Evolutionary conservation across 331 rosid species (phyloP).

Genomic region (Cydonia oblonga): DNA sequence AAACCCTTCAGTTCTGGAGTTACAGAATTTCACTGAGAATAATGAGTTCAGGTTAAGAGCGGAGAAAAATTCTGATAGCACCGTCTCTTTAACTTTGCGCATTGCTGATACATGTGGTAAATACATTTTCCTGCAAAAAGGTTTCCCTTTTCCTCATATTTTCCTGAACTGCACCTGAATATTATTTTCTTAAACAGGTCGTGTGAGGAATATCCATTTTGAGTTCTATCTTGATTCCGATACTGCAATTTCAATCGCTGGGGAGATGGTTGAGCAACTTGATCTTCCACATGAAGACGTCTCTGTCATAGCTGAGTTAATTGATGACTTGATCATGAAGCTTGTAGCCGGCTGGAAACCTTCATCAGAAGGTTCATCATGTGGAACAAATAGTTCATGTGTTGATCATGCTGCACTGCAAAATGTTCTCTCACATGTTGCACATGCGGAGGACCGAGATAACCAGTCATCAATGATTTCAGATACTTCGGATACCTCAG

Average conservation of each 20-base stretch:
- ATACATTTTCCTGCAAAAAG: constrained; percentile 4
- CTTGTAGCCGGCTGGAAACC: constrained; percentile 51
- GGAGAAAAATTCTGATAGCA: constrained; percentile 34
- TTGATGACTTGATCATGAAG: constrained; percentile 43
- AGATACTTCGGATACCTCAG: constrained; percentile 29
- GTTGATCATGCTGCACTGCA: constrained; percentile 14
- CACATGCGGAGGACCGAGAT: constrained; percentile 32
- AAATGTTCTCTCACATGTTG: constrained; percentile 9
- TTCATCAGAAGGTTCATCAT: constrained; percentile 19
- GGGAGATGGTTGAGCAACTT: constrained; percentile 88
- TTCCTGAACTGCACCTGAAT: not conserved
- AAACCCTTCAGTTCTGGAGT: constrained; percentile 27
- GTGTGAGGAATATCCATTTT: constrained; percentile 64
- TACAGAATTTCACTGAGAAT: constrained; percentile 28
- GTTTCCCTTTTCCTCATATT: not conserved
- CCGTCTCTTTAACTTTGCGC: constrained; percentile 42
- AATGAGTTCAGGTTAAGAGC: constrained; percentile 57
- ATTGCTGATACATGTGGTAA: constrained; percentile 56
- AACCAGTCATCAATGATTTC: constrained; percentile 36
- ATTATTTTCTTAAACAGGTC: constrained; percentile 36
- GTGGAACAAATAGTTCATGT: constrained; percentile 22
- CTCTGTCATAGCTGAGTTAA: constrained; percentile 49
- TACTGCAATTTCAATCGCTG: constrained; percentile 64
- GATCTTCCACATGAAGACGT: constrained; percentile 49
- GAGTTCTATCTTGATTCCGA: constrained; percentile 62